A percentile compares a stretch with the other conserved stretches of the same genome.
These are phyloP conservation scores for Erythrobasidium hasegawianum DNA, from an alignment of 1,284 basidiomycete species.

Conservation along the genomic window DNA sequence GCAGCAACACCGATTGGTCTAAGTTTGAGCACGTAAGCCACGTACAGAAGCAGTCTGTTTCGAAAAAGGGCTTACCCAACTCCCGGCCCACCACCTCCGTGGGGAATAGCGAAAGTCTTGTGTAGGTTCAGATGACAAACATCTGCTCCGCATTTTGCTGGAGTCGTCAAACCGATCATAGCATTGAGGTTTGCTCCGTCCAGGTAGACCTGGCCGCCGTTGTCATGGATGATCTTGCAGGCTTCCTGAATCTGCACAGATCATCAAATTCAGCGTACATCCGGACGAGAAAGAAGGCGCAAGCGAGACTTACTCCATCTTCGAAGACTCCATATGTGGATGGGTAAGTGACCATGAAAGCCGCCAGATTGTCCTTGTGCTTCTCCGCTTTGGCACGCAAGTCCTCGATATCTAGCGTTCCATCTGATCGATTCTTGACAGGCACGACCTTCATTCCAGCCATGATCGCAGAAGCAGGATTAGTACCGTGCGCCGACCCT, in stretches of 20 bases:
- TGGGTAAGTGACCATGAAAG: slow-evolving; percentile 77
- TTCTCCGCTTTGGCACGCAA: slow-evolving; percentile 80
- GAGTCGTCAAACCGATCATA: slow-evolving; percentile 90
- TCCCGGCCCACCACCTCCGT: slow-evolving; percentile 92
- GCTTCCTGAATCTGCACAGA: slow-evolving; percentile 55
- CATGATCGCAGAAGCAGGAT: slow-evolving; percentile 67
- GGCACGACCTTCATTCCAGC: slow-evolving; percentile 93
- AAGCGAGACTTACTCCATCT: slow-evolving; percentile 63
- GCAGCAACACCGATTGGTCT: slow-evolving; percentile 91
- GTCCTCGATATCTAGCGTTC: slow-evolving; percentile 83
- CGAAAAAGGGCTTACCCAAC: slow-evolving; percentile 62
- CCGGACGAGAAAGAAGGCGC: too few species aligned
- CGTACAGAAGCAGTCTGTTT: background rate
- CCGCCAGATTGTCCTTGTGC: slow-evolving; percentile 85
- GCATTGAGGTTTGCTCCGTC: slow-evolving; percentile 75
- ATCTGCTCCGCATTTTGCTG: slow-evolving; percentile 92
- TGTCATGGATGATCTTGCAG: slow-evolving; percentile 86
- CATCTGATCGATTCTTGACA: slow-evolving; percentile 81
- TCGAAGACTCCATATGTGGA: slow-evolving; percentile 98
- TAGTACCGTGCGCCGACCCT: slow-evolving; percentile 71
- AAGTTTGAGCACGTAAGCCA: background rate
- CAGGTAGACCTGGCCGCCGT: slow-evolving; percentile 95
- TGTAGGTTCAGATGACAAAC: slow-evolving; percentile 97
- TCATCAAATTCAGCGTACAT: background rate
- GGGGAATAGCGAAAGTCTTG: slow-evolving; percentile 91